Conservation (phyloP, 1,284 basidiomycete genomes). For the Afroboletus lepidellus region DNA sequence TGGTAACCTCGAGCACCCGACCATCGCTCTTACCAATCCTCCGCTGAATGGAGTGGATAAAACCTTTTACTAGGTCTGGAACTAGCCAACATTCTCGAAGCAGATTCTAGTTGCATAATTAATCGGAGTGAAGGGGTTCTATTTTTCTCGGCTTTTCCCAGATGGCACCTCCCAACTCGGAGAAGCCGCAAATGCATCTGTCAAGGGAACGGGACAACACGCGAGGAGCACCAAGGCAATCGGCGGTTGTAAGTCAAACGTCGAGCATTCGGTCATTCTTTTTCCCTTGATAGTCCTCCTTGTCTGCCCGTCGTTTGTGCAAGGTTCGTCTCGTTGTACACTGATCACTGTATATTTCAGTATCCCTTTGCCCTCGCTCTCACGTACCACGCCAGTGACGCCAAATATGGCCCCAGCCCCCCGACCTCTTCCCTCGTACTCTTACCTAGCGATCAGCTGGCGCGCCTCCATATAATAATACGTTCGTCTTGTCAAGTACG, state of each 20-base stretch:
- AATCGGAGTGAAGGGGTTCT: constrained; percentile 21
- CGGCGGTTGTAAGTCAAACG: constrained; percentile 21
- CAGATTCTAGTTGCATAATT: constrained; percentile 10
- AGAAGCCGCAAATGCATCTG: constrained; percentile 15
- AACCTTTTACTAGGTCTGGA: background rate
- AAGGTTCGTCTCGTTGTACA: constrained; percentile 9
- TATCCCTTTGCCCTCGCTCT: constrained; percentile 26
- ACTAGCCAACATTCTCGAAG: constrained; percentile 5
- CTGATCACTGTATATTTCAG: background rate
- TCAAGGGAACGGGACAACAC: constrained; percentile 5
- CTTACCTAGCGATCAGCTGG: background rate
- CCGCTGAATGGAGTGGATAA: constrained; percentile 13
- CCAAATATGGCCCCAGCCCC: constrained; percentile 15
- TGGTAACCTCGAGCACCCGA: constrained; percentile 35
- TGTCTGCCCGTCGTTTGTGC: constrained; percentile 23
- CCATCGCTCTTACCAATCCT: constrained; percentile 25
- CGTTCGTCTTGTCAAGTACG: constrained; percentile 23
- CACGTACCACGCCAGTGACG: constrained; percentile 12
- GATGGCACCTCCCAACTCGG: constrained; percentile 10
- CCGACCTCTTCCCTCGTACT: too few relatives aligned
- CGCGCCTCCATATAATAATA: constrained; percentile 20
- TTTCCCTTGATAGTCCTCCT: constrained; percentile 18
- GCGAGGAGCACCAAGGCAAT: constrained; percentile 18
- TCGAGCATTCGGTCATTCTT: background rate
- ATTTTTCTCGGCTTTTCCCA: constrained; percentile 25